Evolutionary conservation across 768 basidiomycete genomes (phyloP), one percentile per base, ranked within the genome.

Genomic region (Tylopilus plumbeoviolaceoides): DNA sequence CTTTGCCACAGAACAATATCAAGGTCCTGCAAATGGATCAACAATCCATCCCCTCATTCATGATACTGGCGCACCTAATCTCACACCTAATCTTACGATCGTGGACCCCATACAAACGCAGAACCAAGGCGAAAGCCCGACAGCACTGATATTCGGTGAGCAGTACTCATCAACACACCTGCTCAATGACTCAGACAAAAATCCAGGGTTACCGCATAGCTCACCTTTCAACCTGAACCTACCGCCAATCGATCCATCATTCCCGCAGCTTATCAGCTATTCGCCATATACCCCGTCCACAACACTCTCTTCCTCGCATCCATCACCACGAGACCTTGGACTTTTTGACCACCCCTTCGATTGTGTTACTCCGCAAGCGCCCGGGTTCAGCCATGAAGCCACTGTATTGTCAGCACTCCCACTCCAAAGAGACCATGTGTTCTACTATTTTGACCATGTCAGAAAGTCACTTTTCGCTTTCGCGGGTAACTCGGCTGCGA

Each of bases 401-500:
- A 48, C 51, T 28, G 51, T 59, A 14, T 56, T 76, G 48, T 54
- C 71, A 25, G 69, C 69, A 38, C 76, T 79, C 56, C 72, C 70
- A 50, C 66, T 78, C 38, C 79, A 82, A 58, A 75, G 78, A 50
- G 79, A 83, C 35, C 78, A 83, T 56, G 79, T 88, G 48, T 71
- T 83, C 59, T 87, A 89, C 68, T 91, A 89, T 68, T 89, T 91
- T 64, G 79, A 81, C 48, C 76, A 84, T 54, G 84, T 90, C 55
- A 80, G 81, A 20, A 79, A 79, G 59, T 71, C 83, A 53, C 83
- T 89, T 61, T 83, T 81, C 58, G 74, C 81, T 38, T 87, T 89
- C 63, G 77, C 81, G 35, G 79, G 81, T 11, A 82, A 82, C 53
- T 66, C 77, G 8, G 76, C 86, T 48, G 80, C 83, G 28, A 81